Conservation (phyloP, 345 rosid genomes). For the Populus tremula region DNA sequence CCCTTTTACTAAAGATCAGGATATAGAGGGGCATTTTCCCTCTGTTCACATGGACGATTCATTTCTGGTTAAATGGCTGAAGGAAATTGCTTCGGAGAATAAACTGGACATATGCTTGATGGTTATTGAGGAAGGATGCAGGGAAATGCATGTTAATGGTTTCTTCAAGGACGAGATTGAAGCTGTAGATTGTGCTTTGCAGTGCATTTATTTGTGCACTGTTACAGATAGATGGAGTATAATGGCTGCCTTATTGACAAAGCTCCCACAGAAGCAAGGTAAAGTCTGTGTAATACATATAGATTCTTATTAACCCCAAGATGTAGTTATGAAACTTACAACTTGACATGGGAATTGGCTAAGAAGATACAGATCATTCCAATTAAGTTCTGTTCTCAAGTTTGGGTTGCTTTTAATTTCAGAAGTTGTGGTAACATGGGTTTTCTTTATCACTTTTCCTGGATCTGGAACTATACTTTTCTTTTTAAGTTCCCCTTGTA, state of each 20-base stretch:
- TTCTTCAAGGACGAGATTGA: slow-evolving; percentile 72
- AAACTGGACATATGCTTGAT: slow-evolving; percentile 68
- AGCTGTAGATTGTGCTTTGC: slow-evolving; percentile 75
- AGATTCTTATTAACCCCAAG: neutral
- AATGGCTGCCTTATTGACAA: slow-evolving; percentile 76
- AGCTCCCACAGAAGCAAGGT: slow-evolving; percentile 79
- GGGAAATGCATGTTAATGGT: slow-evolving; percentile 43
- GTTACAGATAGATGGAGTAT: slow-evolving; percentile 78
- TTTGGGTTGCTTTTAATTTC: neutral
- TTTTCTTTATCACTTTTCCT: neutral
- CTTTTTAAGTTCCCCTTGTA: neutral
- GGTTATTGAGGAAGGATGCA: slow-evolving; percentile 85
- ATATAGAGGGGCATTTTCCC: slow-evolving; percentile 20
- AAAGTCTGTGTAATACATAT: slow-evolving; percentile 15
- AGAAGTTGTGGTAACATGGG: neutral
- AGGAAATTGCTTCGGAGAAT: slow-evolving; percentile 70
- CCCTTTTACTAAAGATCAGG: slow-evolving; percentile 20
- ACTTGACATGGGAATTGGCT: neutral
- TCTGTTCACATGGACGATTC: slow-evolving; percentile 45
- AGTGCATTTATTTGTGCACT: slow-evolving; percentile 70
- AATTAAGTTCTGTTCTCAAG: neutral
- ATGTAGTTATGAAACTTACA: neutral
- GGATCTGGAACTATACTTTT: neutral
- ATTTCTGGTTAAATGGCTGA: slow-evolving; percentile 84
- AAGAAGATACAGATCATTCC: neutral